A percentile compares a stretch with the other conserved stretches of the same genome.
Evolutionary conservation across 805 yeast genomes (phyloP).

Genomic region (Candida michaelii): DNA sequence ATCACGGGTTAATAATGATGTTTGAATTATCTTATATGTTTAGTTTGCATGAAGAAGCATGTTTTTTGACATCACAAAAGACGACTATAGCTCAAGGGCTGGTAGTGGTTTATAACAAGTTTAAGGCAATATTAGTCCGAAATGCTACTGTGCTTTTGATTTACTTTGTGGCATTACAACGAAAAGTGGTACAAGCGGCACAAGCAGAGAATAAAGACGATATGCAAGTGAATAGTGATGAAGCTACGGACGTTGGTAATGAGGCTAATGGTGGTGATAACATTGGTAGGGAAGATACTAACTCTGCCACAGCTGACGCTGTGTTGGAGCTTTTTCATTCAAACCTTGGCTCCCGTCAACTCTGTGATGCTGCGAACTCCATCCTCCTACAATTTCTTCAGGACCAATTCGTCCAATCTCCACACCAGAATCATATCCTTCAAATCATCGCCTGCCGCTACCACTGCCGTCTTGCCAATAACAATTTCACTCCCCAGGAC

Average conservation of each 20-base stretch:
- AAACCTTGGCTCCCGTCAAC: constrained; percentile 64
- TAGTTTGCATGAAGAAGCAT: constrained; percentile 53
- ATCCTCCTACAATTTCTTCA: constrained; percentile 62
- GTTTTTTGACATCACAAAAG: constrained; percentile 34
- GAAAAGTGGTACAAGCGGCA: too few relatives aligned
- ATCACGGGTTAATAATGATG: neutral
- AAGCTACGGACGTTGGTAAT: too few relatives aligned
- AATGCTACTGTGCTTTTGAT: constrained; percentile 36
- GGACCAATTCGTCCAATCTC: constrained; percentile 34
- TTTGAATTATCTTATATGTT: constrained; percentile 46
- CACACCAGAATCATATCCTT: constrained; percentile 63
- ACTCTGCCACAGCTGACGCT: too few relatives aligned
- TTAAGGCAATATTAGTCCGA: constrained; percentile 47
- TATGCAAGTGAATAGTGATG: too few relatives aligned
- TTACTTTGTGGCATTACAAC: constrained; percentile 25
- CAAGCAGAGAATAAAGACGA: neutral
- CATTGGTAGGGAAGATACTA: too few relatives aligned
- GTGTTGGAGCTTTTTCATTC: constrained; percentile 76
- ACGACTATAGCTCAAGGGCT: constrained; percentile 46
- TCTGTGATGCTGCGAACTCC: constrained; percentile 69
- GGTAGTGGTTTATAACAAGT: constrained; percentile 37
- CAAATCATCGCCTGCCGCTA: constrained; percentile 80
- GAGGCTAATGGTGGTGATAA: too few relatives aligned
- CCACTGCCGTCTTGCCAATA: constrained; percentile 62
- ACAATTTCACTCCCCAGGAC: constrained; percentile 61